phyloP scores from a whole-genome alignment of 495 filamentous ascomycete genomes.

The Penicillium simplicissimum region DNA sequence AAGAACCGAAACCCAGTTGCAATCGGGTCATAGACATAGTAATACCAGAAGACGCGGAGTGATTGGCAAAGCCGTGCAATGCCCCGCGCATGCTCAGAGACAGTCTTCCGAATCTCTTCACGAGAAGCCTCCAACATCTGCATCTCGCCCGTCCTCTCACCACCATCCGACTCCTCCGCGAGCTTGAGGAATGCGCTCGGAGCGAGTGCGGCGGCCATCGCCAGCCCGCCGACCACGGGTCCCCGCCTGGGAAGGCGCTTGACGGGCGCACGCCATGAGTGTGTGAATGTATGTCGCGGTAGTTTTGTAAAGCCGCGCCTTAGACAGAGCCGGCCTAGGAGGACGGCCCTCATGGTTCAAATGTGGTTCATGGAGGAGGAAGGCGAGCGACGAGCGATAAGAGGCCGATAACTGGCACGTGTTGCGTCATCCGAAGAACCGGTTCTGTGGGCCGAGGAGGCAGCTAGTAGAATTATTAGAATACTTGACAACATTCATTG shows the following conservation, averaged over 20 bases:
- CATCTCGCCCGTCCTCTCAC: slow-evolving; percentile 71
- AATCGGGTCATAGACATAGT: slow-evolving; percentile 80
- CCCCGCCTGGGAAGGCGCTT: slow-evolving; percentile 30
- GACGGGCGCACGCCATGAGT: slow-evolving; percentile 31
- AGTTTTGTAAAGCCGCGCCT: slow-evolving; percentile 31
- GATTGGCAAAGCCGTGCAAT: slow-evolving; percentile 53
- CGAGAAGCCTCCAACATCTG: slow-evolving; percentile 83
- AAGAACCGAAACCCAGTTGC: slow-evolving; percentile 85
- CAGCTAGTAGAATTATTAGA: background rate
- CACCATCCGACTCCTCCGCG: slow-evolving; percentile 61
- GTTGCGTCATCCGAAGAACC: slow-evolving; percentile 20
- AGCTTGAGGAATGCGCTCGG: slow-evolving; percentile 73
- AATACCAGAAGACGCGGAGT: slow-evolving; percentile 63
- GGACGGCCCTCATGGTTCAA: slow-evolving; percentile 58
- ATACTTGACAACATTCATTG: background rate
- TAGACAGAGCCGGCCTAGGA: slow-evolving; percentile 56
- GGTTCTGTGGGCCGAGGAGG: slow-evolving; percentile 8
- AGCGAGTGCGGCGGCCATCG: slow-evolving; percentile 55
- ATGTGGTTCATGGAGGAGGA: slow-evolving; percentile 13
- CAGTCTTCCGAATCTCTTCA: slow-evolving; percentile 67
- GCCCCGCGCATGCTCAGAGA: slow-evolving; percentile 60
- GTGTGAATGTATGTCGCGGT: slow-evolving; percentile 19
- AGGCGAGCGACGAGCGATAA: slow-evolving; percentile 16
- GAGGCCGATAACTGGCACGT: slow-evolving; percentile 25
- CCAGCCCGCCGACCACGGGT: slow-evolving; percentile 36